Evolutionary conservation across 2,329 filamentous ascomycete genomes (phyloP), one percentile per base, ranked within the genome.

Genomic region (Fusarium nisikadoi): DNA sequence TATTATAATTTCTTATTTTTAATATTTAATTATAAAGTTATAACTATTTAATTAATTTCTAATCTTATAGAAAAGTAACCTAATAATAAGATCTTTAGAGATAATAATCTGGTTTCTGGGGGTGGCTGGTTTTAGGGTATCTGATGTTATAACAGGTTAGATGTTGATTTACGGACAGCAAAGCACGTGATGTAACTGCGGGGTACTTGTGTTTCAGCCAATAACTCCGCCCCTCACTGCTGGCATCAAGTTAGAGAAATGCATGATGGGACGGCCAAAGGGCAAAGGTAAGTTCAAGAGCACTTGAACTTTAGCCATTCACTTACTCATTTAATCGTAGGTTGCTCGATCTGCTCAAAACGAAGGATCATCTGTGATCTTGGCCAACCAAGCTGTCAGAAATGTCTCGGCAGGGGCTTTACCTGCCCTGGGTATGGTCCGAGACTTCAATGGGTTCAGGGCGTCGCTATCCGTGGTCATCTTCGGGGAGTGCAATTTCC

Each of bases 241-340:
- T 2, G 6, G 2, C 1, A 20, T 27, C 5, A 27, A 14, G 42
- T 1, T 3, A 20, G 3, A 14, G 4, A 45, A 10, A 27, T 1
- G 6, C 8, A 16, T 46, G 0, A 46, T 46, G 43, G 12, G 8
- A 29, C 43, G 19, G 6, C 6, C 0, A 3, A 46, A 46, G 13
- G 25, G 25, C 9, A 46, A 46, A 16, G 43, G 43, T 20, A n/a
- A 46, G 43, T 0, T 5, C 0, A 5, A 3, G 2, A 4, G 6
- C 0, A 5, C 6, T 20, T 8, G 0, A 5, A 7, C 2, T 2
- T 16, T 11, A 29, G 13, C 3, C 0, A 11, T n/a, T 29, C 2
- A 8, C 25, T 29, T 1, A 46, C 43, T 29, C 0, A 11, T 11
- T 5, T 0, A 0, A 17, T 13, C 3, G 1, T 2, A 47, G 46